phyloP scores from a whole-genome alignment of 495 filamentous ascomycete species.

The Antarctomyces pellizariae region DNA sequence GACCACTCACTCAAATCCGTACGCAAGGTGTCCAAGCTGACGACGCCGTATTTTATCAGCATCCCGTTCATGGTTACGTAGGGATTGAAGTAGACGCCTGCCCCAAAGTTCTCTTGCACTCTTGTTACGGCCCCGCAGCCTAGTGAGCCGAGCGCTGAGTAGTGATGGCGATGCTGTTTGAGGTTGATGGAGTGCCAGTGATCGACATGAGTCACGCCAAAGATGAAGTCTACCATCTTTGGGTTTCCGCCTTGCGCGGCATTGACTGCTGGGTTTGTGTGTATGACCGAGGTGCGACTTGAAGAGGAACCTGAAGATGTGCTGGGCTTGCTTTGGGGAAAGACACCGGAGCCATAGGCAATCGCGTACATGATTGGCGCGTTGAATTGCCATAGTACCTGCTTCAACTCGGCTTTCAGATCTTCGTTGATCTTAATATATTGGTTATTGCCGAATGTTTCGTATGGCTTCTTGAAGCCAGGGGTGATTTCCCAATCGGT shows the following conservation, averaged over 20 bases:
- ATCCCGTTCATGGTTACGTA: conserved; percentile 91
- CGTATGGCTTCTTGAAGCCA: too few relatives aligned
- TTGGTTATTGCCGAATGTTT: conserved; percentile 90
- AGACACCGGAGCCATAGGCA: conserved; percentile 92
- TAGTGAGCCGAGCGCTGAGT: conserved; percentile 64
- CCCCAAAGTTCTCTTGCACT: conserved; percentile 72
- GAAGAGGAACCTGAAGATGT: conserved; percentile 4
- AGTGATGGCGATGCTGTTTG: conserved; percentile 71
- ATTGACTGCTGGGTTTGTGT: conserved; percentile 52
- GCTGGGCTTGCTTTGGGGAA: conserved; percentile 40
- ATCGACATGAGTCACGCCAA: conserved; percentile 82
- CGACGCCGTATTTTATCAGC: conserved; percentile 91
- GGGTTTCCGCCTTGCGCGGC: conserved; percentile 64
- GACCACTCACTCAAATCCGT: conserved; percentile 72
- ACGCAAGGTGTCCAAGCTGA: conserved; percentile 73
- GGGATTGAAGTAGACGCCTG: conserved; percentile 93
- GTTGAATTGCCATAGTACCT: conserved; percentile 78
- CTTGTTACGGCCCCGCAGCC: conserved; percentile 63
- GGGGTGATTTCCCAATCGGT: too few relatives aligned
- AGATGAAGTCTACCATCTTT: conserved; percentile 98
- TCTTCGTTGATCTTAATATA: conserved; percentile 85
- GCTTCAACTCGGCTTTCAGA: conserved; percentile 72
- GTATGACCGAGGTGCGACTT: conserved; percentile 26
- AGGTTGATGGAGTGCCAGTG: conserved; percentile 95
- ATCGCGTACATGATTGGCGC: conserved; percentile 91